These are phyloP conservation scores for Geum urbanum DNA, from an alignment of 306 rosid genomes.

Conservation along the genomic window DNA sequence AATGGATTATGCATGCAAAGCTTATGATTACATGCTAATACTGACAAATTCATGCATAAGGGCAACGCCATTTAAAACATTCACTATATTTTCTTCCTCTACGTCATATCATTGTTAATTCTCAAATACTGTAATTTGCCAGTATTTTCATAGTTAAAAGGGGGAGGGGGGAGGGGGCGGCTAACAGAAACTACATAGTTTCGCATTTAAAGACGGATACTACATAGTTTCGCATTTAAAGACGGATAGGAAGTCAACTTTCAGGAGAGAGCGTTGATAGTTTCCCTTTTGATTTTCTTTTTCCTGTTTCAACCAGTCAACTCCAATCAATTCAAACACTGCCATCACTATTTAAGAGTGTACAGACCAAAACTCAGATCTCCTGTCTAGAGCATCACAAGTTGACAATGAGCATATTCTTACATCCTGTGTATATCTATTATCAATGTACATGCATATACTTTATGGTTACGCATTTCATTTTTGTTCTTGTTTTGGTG, in stretches of 20 bases:
- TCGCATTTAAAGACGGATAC: too few relatives aligned
- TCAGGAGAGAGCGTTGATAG: not conserved
- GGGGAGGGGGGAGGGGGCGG: too few relatives aligned
- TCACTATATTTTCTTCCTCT: not conserved
- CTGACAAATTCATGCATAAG: not conserved
- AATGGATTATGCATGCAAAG: not conserved
- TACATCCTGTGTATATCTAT: too few relatives aligned
- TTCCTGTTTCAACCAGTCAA: not conserved
- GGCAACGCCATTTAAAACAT: not conserved
- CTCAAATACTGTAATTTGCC: too few relatives aligned
- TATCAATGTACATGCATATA: too few relatives aligned
- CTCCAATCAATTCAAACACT: not conserved
- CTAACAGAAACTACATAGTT: too few relatives aligned
- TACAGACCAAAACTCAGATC: not conserved
- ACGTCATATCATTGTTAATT: not conserved
- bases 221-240: not conserved
- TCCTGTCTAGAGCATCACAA: not conserved
- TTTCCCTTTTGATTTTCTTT: not conserved
- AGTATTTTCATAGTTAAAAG: not conserved
- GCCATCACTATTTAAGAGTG: constrained; percentile 1
- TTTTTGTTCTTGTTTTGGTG: not conserved
- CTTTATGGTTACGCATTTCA: not conserved
- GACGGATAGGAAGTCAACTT: not conserved
- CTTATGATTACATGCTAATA: not conserved
- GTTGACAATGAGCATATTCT: too few relatives aligned